Conservation (phyloP, 768 basidiomycete genomes). For the Dentipellis fragilis region DNA sequence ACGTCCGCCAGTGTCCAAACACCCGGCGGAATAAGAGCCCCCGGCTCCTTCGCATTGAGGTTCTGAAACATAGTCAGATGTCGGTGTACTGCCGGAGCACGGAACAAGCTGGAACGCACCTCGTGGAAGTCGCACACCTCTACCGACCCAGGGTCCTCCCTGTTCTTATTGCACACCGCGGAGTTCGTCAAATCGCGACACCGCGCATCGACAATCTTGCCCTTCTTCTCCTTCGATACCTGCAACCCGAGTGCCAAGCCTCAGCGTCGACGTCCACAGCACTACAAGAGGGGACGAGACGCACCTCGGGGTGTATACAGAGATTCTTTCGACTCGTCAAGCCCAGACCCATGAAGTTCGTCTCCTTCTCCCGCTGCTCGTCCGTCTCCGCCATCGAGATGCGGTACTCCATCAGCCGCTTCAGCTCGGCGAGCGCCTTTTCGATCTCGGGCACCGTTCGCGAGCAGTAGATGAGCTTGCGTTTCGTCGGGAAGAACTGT, state of each 20-base stretch:
- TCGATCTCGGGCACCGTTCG: constrained; percentile 99
- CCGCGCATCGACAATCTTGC: constrained; percentile 91
- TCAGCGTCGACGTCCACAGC: background rate
- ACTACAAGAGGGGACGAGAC: background rate
- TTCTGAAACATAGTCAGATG: constrained; percentile 38
- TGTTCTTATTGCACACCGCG: constrained; percentile 70
- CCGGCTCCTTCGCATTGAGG: constrained; percentile 72
- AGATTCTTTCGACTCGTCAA: constrained; percentile 94
- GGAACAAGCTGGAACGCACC: constrained; percentile 35
- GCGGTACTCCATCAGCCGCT: constrained; percentile 87
- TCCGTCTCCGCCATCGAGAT: constrained; percentile 60
- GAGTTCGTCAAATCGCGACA: constrained; percentile 93
- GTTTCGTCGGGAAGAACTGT: constrained; percentile 84
- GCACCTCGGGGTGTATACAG: constrained; percentile 88
- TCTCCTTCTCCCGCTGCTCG: constrained; percentile 69
- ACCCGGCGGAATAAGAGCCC: constrained; percentile 72
- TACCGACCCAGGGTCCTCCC: constrained; percentile 80
- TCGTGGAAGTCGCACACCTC: constrained; percentile 95
- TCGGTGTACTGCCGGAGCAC: background rate
- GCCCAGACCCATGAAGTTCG: constrained; percentile 78
- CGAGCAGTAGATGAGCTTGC: constrained; percentile 97
- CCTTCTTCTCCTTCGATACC: constrained; percentile 98
- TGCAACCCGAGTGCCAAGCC: constrained; percentile 20
- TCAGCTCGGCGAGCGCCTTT: constrained; percentile 92
- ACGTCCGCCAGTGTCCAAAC: constrained; percentile 94